Base-by-base conservation (phyloP, 257 asterid species). In the Thymus quinquecostatus region DNA sequence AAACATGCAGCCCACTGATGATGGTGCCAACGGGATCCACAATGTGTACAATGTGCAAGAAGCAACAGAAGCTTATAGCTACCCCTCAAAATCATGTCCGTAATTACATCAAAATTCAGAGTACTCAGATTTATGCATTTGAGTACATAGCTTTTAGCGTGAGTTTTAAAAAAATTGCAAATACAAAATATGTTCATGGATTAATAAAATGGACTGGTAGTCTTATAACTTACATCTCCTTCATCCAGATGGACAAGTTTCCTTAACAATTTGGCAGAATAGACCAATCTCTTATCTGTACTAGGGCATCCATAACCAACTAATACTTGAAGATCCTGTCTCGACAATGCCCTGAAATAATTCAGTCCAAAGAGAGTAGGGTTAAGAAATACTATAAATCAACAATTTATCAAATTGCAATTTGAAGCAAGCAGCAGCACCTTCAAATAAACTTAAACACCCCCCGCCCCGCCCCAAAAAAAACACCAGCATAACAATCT, bases 221-320 rank as follows among this genome's bases (percentile, higher is more conserved):
- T 29, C 27, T 67, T 64, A 59, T 38, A 54, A 75, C 98, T 87
- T 91, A 94, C 98, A 87, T 94, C 98, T 78, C 98, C 98, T 86
- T 94, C 98, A 30, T 91, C 96, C 77, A 94, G 86, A 85, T 91
- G 96, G 66, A 79, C 89, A 41, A 76, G 83, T 69, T 94, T 94
- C 88, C 98, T 87, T 70, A 94, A 78, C 79, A 94, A 72, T 84
- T 91, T 94, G 73, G 83, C 75, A 6, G 98, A 91, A 78, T 78
- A 94, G 36, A 81, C 87, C 75, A 85, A 90, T 88, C 74, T 87
- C 78, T 83, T 94, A 81, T 94, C 96, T 58, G 85, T 60, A 77
- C 92, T 89, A 21, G 96, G 89, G 75, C 98, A 94, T 77, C 98
- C 98, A 82, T 91, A 87, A 76, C 98, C 98, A 80, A 94, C 98